Evolutionary conservation across 352 stramenopile species (phyloP).

Genomic region (Globisporangium acanthophoron): DNA sequence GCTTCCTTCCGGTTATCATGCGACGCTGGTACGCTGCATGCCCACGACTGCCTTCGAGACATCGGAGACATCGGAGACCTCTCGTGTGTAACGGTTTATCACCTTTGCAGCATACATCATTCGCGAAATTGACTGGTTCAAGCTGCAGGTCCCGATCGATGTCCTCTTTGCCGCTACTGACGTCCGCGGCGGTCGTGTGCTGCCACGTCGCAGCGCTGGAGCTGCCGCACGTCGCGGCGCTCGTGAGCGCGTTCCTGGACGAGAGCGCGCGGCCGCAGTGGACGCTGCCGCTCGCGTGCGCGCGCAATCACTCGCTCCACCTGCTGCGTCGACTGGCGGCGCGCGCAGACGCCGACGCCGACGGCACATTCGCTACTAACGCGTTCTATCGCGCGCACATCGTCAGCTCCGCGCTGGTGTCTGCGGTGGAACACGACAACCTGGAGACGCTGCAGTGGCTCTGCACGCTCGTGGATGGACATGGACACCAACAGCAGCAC

Average conservation of each 20-base stretch:
- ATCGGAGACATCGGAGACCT: too few species aligned
- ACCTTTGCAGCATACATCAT: too few species aligned
- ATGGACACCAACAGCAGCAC: neutral
- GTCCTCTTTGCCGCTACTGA: neutral
- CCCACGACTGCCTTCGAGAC: too few species aligned
- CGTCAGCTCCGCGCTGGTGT: slow-evolving; percentile 4
- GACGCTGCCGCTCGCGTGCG: slow-evolving; percentile 6
- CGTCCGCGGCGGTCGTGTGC: slow-evolving; percentile 2
- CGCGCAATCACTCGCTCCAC: slow-evolving; percentile 6
- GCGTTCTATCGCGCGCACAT: slow-evolving; percentile 9
- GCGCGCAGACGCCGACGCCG: neutral
- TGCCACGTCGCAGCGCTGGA: slow-evolving; percentile 4
- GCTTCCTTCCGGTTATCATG: too few species aligned
- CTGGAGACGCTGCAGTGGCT: slow-evolving; percentile 14
- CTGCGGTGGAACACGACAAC: slow-evolving; percentile 10
- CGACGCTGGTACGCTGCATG: too few species aligned
- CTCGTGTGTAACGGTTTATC: too few species aligned
- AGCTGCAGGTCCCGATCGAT: neutral
- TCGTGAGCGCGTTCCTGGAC: slow-evolving; percentile 13
- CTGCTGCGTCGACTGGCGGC: slow-evolving; percentile 1
- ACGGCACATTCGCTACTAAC: neutral
- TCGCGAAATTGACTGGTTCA: neutral
- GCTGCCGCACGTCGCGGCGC: slow-evolving; percentile 7
- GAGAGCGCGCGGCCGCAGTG: neutral
- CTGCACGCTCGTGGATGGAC: neutral